phyloP scores from a whole-genome alignment of 1,139 yeast genomes.

The Magnusiomyces paraingens region DNA sequence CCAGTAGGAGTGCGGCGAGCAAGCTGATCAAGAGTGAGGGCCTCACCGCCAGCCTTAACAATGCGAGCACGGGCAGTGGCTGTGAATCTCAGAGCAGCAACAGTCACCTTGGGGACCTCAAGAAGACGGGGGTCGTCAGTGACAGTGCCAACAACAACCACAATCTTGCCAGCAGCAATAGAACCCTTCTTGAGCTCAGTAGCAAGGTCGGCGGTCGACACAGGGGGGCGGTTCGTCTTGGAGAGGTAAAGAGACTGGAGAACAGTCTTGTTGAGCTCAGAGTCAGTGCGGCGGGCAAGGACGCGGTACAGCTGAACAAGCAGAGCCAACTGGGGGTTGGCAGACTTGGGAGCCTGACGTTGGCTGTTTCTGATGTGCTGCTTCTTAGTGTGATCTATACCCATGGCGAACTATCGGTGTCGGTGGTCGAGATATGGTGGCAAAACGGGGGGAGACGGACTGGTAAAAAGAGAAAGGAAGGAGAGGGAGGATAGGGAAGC shows the following conservation, averaged over 20 bases:
- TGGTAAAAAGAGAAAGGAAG: background rate
- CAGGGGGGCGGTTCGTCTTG: slow-evolving; percentile 99
- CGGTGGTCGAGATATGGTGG: background rate
- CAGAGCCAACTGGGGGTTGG: slow-evolving; percentile 96
- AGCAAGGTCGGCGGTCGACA: slow-evolving; percentile 85
- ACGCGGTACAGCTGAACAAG: slow-evolving; percentile 97
- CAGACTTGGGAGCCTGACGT: slow-evolving; percentile 99
- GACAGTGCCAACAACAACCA: slow-evolving; percentile 98
- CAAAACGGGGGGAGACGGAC: background rate
- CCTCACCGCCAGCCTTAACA: slow-evolving; percentile 98
- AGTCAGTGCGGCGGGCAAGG: slow-evolving; percentile 99
- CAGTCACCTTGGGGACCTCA: slow-evolving; percentile 92
- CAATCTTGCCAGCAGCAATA: slow-evolving; percentile 64
- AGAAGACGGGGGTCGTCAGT: slow-evolving; percentile 95
- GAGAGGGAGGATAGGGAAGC: background rate
- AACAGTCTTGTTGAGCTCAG: slow-evolving; percentile 95
- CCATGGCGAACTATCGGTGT: slow-evolving; percentile 48
- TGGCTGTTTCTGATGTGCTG: slow-evolving; percentile 95
- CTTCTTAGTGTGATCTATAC: slow-evolving; percentile 95
- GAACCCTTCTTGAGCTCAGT: slow-evolving; percentile 80
- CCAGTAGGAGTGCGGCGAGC: slow-evolving; percentile 99
- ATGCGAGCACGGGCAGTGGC: slow-evolving; percentile 98
- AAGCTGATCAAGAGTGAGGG: slow-evolving; percentile 97
- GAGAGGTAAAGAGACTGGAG: slow-evolving; percentile 93
- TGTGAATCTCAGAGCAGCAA: slow-evolving; percentile 99